Evolutionary conservation across 192 early-diverging fungal species (phyloP), one percentile per base, ranked within the genome.

Genomic region (Coemansia sp.): DNA sequence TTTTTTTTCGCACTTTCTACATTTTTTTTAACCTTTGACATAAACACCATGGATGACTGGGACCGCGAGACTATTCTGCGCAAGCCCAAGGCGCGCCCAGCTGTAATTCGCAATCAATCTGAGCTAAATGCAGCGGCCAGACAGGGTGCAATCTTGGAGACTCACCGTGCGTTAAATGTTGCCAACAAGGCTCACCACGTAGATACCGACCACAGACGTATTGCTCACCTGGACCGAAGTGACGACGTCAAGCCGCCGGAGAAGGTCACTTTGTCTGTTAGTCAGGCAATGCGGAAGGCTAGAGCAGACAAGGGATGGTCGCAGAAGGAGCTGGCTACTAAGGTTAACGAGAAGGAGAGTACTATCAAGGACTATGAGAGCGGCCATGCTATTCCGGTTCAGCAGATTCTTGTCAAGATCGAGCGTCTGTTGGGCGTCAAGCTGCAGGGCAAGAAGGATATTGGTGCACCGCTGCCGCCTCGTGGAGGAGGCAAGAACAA

Each of bases 331-430:
- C 84, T 96, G 33, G 93, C 91, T 40, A 89, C 89, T 49, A 89
- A 88, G 74, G 92, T 98, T 77, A 96, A 97, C 69, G 97, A 98
- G 76, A 97, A 97, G 87, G 90, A 91, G 62, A 91, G 90, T 64
- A 88, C 97, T 62, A 88, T 98, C 34, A 89, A 90, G 73, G 97
- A 97, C 76, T 98, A 96, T 72, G 97, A 98, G 83, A 78, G 85
- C 66, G 92, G 93, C 5, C 88, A 88, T 75, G 90, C 90, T 38
- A 91, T 93, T 68, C 95, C 95, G 62, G 96, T 95, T 85, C 95
- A 95, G 78, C 92, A 96, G 83, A 83, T 96, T 57, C 86, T 98
- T 31, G 87, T 83, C 29, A 96, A 96, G 83, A 80, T 98, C 80
- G 97, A 98, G 87, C 86, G 94, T 34, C 89, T 85, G 20, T 81